Conservation (phyloP, 2,329 filamentous ascomycete species). For the Alternaria longipes region DNA sequence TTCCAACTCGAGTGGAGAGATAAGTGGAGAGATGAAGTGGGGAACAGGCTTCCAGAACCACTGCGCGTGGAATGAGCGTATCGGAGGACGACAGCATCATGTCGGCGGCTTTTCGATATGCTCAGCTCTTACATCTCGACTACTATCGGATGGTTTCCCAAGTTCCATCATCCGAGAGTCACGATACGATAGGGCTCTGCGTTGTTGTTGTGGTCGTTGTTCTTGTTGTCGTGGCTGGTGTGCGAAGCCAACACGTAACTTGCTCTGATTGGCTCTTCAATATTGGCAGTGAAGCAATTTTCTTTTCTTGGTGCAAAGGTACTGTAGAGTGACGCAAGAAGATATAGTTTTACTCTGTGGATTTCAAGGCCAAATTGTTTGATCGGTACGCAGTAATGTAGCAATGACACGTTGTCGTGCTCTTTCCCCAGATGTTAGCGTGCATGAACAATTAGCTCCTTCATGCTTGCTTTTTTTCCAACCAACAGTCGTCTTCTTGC, state of each 20-base stretch:
- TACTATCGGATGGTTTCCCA: conserved; percentile 5
- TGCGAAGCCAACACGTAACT: conserved; percentile 40
- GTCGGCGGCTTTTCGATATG: neutral
- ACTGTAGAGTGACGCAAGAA: conserved; percentile 15
- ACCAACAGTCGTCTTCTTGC: neutral
- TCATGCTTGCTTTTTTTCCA: neutral
- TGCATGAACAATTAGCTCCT: neutral
- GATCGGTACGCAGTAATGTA: conserved; percentile 3
- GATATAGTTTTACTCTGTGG: neutral
- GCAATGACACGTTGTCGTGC: neutral
- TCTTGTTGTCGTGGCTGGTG: conserved; percentile 35
- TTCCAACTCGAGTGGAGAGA: conserved; percentile 12
- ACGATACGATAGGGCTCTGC: conserved; percentile 17
- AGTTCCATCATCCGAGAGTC: neutral
- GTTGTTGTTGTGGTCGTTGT: conserved; percentile 17
- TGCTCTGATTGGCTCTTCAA: conserved; percentile 36
- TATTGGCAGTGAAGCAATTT: conserved; percentile 24
- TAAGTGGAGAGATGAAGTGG: conserved; percentile 12
- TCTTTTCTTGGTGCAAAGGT: conserved; percentile 1
- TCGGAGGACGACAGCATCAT: conserved; percentile 15
- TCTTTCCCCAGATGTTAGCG: conserved; percentile 2
- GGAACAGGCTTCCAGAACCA: conserved; percentile 15
- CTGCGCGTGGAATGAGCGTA: conserved; percentile 16
- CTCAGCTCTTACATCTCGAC: neutral
- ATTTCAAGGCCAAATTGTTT: neutral